These are phyloP conservation scores for Talaromyces sp. DNA, from an alignment of 2,329 filamentous ascomycete species.

Conservation along the genomic window DNA sequence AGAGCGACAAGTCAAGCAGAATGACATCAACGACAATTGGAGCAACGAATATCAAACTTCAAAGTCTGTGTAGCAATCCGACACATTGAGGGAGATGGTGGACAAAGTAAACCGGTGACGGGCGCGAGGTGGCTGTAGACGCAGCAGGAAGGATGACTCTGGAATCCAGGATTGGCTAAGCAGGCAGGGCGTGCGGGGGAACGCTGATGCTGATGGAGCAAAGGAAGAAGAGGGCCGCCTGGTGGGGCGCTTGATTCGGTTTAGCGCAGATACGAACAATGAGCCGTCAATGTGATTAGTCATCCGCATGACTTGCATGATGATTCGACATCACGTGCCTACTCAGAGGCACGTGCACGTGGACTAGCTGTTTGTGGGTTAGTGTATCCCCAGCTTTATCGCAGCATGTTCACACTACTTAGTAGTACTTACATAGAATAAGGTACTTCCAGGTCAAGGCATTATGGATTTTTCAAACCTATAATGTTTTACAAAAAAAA, in stretches of 20 bases:
- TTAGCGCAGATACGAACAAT: background rate
- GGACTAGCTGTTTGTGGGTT: background rate
- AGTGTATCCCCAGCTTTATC: background rate
- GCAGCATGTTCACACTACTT: too few species aligned
- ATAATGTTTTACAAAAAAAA: too few species aligned
- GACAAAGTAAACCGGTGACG: background rate
- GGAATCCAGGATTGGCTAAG: constrained; percentile 4
- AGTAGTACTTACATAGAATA: too few species aligned
- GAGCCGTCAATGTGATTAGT: background rate
- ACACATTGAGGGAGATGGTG: background rate
- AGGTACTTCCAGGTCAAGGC: too few species aligned
- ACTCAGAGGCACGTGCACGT: background rate
- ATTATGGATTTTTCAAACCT: too few species aligned
- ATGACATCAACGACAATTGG: constrained; percentile 1
- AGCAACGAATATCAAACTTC: background rate
- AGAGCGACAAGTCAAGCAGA: constrained; percentile 1
- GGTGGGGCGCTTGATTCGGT: background rate
- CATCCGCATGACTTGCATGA: constrained; percentile 8
- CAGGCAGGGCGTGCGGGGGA: constrained; percentile 16
- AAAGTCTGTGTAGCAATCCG: background rate
- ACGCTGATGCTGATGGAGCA: constrained; percentile 11
- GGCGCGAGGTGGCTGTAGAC: constrained; percentile 4
- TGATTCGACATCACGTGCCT: background rate
- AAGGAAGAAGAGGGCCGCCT: background rate
- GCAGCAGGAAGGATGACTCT: constrained; percentile 6